Conservation (phyloP, 176 grass and related monocot species). For the Oryza coarctata region DNA sequence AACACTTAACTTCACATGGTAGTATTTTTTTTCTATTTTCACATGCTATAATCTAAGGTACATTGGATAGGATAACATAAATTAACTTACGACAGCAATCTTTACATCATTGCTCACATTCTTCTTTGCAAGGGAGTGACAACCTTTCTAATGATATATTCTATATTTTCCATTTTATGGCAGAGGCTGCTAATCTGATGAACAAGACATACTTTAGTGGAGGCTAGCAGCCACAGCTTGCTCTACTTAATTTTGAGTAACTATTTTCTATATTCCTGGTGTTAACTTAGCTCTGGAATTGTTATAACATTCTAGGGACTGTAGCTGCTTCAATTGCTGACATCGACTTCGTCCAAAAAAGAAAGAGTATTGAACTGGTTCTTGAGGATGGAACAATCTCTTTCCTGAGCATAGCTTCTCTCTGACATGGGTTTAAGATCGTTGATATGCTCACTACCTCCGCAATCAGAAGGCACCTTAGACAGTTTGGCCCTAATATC, state of each 20-base stretch:
- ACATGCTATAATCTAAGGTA: conserved; percentile 19
- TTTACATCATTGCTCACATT: conserved; percentile 1
- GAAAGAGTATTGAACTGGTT: conserved; percentile 71
- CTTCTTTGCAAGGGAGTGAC: not conserved
- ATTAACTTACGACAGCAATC: not conserved
- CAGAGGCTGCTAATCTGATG: conserved; percentile 80
- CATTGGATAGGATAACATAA: conserved; percentile 13
- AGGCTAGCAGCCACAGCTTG: conserved; percentile 45
- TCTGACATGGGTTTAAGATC: conserved; percentile 84
- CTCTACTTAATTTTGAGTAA: conserved; percentile 7
- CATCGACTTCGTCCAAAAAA: conserved; percentile 80
- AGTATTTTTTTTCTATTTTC: not conserved
- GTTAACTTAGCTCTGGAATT: conserved; percentile 30
- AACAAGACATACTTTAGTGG: conserved; percentile 92
- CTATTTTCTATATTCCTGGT: not conserved
- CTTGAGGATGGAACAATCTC: conserved; percentile 92
- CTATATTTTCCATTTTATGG: conserved; percentile 38
- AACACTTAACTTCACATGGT: conserved; percentile 18
- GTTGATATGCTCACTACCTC: conserved; percentile 60
- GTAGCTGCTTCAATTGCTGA: conserved; percentile 92
- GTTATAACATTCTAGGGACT: conserved; percentile 57
- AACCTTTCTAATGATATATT: conserved; percentile 33
- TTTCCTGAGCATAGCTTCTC: conserved; percentile 87
- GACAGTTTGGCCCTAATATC: conserved; percentile 18
- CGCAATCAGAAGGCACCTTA: conserved; percentile 63